Conservation (phyloP, 768 basidiomycete species). For the Boletus rubropictus region DNA sequence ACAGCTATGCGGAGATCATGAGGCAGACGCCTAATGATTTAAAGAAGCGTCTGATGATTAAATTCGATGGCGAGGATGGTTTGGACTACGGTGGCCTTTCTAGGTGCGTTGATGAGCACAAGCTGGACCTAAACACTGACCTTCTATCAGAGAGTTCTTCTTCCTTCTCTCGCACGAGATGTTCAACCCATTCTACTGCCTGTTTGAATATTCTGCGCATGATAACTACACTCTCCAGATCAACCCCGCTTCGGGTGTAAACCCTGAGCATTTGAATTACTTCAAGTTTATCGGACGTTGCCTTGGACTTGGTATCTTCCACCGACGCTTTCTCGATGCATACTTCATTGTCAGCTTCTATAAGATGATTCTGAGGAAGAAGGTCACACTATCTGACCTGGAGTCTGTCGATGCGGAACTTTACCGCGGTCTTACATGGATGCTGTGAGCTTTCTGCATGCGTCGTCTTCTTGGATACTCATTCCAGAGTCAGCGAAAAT, state of each 20-base stretch:
- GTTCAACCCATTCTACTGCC: constrained; percentile 99
- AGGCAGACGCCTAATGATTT: constrained; percentile 96
- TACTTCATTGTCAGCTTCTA: constrained; percentile 99
- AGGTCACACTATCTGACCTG: constrained; percentile 87
- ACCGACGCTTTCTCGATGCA: constrained; percentile 96
- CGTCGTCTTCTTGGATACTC: constrained; percentile 3
- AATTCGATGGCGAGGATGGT: constrained; percentile 99
- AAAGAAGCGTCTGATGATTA: constrained; percentile 99
- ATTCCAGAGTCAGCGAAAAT: constrained; percentile 64
- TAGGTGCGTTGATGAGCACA: constrained; percentile 47
- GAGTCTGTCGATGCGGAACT: constrained; percentile 96
- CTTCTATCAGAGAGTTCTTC: constrained; percentile 84
- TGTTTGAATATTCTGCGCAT: constrained; percentile 99
- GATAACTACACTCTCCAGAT: constrained; percentile 99
- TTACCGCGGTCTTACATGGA: constrained; percentile 95
- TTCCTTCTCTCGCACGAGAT: constrained; percentile 99
- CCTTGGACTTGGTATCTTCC: constrained; percentile 95
- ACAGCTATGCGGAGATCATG: constrained; percentile 99
- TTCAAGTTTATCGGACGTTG: constrained; percentile 99
- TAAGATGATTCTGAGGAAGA: constrained; percentile 99
- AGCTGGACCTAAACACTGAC: constrained; percentile 6
- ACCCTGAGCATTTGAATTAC: constrained; percentile 98
- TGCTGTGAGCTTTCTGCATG: constrained; percentile 63
- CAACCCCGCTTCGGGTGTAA: constrained; percentile 96
- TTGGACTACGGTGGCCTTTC: constrained; percentile 98